phyloP scores from a whole-genome alignment of 2,329 filamentous ascomycete species.

The Beauveria medogensis region DNA sequence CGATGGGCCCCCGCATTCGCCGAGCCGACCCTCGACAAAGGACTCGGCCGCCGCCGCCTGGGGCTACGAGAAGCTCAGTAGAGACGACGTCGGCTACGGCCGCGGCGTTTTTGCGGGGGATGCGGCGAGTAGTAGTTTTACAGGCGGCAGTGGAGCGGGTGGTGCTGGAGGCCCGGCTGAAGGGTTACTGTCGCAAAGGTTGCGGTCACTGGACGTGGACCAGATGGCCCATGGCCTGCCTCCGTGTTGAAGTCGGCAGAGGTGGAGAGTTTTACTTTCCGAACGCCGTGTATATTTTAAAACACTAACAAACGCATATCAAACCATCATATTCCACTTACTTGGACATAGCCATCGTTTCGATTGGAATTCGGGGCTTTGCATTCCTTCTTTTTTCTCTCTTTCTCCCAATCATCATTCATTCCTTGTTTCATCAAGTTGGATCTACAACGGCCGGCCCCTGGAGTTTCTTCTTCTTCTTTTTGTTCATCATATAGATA shows the following conservation, averaged over 20 bases:
- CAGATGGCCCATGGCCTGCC: constrained; percentile 6
- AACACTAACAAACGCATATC: too few relatives aligned
- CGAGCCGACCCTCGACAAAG: constrained; percentile 26
- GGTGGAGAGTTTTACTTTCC: too few relatives aligned
- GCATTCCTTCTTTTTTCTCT: background rate
- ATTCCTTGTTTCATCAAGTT: background rate
- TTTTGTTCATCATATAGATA: background rate
- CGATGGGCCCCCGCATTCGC: background rate
- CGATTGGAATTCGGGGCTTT: background rate
- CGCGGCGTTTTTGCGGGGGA: constrained; percentile 41
- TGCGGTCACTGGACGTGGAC: constrained; percentile 53
- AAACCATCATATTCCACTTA: too few relatives aligned
- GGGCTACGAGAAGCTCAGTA: constrained; percentile 60
- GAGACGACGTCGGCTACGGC: constrained; percentile 56
- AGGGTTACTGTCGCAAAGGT: constrained; percentile 60
- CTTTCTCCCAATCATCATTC: background rate
- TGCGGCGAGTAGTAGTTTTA: background rate
- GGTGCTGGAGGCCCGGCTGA: constrained; percentile 34
- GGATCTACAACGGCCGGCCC: background rate
- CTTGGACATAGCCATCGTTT: too few relatives aligned
- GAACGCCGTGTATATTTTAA: too few relatives aligned
- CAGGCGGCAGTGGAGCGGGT: constrained; percentile 23
- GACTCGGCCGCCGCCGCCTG: constrained; percentile 22
- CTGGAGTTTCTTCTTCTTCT: background rate
- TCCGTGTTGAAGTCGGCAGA: background rate